A percentile compares a stretch with the other conserved stretches of the same genome.
Conservation (phyloP, 768 basidiomycete species). For the Phlegmacium glaucopus region DNA sequence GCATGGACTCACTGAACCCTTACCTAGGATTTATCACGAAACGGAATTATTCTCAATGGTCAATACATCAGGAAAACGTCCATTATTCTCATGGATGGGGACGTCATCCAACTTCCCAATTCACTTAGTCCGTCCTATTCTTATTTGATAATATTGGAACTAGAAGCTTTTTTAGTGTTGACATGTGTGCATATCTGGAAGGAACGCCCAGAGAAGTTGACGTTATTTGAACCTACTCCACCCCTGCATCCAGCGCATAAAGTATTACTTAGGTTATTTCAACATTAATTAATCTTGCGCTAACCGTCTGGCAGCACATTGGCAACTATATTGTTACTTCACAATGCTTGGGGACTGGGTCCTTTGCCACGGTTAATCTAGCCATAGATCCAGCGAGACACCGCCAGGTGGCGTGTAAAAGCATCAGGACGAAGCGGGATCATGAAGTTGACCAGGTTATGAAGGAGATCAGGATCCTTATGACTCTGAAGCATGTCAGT, state of each 20-base stretch:
- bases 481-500: slow-evolving; percentile 67
- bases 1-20: not conserved
- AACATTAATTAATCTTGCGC: not conserved
- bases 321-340: slow-evolving; percentile 73
- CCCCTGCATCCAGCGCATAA: slow-evolving; percentile 53
- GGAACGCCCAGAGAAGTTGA: slow-evolving; percentile 46
- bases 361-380: slow-evolving; percentile 80
- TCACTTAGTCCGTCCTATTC: slow-evolving; percentile 47
- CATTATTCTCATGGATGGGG: slow-evolving; percentile 76
- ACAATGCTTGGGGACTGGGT: slow-evolving; percentile 76
- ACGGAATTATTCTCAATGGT: slow-evolving; percentile 70
- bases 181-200: slow-evolving; percentile 60
- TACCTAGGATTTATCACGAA: slow-evolving; percentile 71
- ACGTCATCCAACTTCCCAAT: slow-evolving; percentile 62
- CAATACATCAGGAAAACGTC: slow-evolving; percentile 63
- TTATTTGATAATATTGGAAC: not conserved
- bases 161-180: slow-evolving; percentile 44
- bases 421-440: slow-evolving; percentile 61
- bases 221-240: slow-evolving; percentile 61
- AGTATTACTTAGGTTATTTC: slow-evolving; percentile 32
- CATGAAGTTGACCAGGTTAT: slow-evolving; percentile 59
- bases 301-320: slow-evolving; percentile 40
- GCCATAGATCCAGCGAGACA: slow-evolving; percentile 62
- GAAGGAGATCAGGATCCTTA: slow-evolving; percentile 78
- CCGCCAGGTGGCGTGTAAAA: slow-evolving; percentile 83